phyloP scores from a whole-genome alignment of 2,329 filamentous ascomycete species.

The Neonectria coccinea region DNA sequence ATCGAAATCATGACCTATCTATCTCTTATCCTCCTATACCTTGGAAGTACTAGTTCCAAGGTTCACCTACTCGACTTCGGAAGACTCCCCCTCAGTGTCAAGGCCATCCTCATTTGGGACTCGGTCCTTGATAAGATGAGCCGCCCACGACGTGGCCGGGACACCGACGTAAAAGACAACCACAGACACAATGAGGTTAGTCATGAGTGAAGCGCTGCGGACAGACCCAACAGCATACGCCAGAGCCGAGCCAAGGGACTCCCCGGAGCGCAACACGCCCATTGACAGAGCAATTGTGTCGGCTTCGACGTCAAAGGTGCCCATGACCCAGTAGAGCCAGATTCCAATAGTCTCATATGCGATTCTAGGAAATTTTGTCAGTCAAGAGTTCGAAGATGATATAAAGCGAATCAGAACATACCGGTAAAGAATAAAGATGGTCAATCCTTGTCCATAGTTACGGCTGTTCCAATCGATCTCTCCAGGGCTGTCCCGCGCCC shows the following conservation, averaged over 20 bases:
- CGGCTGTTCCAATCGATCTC: constrained; percentile 12
- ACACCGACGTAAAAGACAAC: constrained; percentile 8
- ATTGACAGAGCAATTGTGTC: constrained; percentile 13
- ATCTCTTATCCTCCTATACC: too few relatives aligned
- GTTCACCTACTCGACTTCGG: too few relatives aligned
- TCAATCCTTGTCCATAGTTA: constrained; percentile 7
- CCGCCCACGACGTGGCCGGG: constrained; percentile 4
- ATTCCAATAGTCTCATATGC: background rate
- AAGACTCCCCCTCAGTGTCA: too few relatives aligned
- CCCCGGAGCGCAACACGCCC: constrained; percentile 3
- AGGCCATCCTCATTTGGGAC: too few relatives aligned
- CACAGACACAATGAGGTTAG: constrained; percentile 7
- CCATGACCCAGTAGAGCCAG: constrained; percentile 13
- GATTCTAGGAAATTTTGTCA: background rate
- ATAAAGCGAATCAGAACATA: background rate
- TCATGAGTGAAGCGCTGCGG: constrained; percentile 6
- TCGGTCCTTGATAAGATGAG: constrained; percentile 11
- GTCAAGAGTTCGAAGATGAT: background rate
- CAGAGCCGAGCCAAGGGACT: constrained; percentile 7
- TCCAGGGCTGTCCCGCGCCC: constrained; percentile 7
- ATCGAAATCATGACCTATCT: too few relatives aligned
- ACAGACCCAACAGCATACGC: constrained; percentile 11
- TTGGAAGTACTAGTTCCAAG: too few relatives aligned
- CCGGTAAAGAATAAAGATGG: constrained; percentile 9
- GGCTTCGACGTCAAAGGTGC: background rate